A percentile compares a stretch with the other conserved stretches of the same genome.
Conservation (phyloP, 139 green algal genomes). For the Micromonas pusilla region DNA sequence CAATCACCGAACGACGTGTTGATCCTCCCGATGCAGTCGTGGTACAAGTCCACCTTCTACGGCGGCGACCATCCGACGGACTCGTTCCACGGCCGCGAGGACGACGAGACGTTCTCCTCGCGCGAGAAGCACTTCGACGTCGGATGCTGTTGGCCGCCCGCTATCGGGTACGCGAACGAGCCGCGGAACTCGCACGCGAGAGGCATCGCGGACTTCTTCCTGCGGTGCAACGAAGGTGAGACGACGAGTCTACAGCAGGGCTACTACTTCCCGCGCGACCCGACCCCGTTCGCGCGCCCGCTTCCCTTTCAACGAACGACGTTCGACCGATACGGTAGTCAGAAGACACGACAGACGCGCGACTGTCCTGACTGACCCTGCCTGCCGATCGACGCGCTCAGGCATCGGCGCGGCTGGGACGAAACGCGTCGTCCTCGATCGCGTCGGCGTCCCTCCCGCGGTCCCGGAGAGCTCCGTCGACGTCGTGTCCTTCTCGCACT, state of each 20-base stretch:
- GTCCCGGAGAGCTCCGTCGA: background rate
- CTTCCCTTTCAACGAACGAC: too few species aligned
- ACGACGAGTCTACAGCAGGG: background rate
- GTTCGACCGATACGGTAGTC: too few species aligned
- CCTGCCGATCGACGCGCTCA: too few species aligned
- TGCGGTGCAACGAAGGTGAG: background rate
- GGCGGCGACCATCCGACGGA: too few species aligned
- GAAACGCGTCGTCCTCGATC: background rate
- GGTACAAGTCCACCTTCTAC: too few species aligned
- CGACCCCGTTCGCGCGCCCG: too few species aligned
- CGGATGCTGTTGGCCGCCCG: background rate
- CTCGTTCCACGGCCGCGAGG: too few species aligned
- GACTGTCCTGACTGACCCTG: too few species aligned
- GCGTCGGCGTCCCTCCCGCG: background rate
- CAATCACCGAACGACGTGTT: too few species aligned
- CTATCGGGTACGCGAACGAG: background rate
- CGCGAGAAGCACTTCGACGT: background rate
- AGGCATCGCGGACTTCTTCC: background rate
- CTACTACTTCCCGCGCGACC: too few species aligned
- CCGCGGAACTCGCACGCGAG: conserved; percentile 4
- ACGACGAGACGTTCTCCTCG: background rate
- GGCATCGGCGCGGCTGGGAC: background rate
- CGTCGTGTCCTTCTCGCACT: conserved; percentile 14
- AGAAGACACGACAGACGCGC: too few species aligned
- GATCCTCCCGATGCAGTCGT: too few species aligned